Evolutionary conservation across 495 filamentous ascomycete genomes (phyloP).

Genomic region (Hamigera avellanea): DNA sequence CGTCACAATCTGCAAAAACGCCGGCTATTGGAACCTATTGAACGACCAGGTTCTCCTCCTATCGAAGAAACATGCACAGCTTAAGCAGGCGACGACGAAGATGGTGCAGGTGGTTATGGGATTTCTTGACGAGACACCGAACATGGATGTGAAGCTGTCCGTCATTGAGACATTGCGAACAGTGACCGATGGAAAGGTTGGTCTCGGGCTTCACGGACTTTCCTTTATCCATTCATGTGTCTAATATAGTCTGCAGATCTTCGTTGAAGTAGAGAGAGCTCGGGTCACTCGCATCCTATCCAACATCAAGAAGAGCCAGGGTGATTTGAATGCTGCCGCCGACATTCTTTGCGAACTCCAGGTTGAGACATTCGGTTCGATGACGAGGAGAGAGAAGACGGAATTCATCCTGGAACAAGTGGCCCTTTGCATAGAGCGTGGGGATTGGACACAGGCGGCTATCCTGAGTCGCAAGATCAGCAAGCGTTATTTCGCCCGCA

Average conservation of each 20-base stretch:
- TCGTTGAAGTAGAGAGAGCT: conserved; percentile 95
- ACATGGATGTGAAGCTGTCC: conserved; percentile 73
- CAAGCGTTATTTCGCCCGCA: conserved; percentile 77
- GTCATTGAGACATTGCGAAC: conserved; percentile 92
- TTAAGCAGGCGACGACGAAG: conserved; percentile 96
- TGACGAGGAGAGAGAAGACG: conserved; percentile 93
- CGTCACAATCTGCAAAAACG: conserved; percentile 87
- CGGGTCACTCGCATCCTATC: conserved; percentile 90
- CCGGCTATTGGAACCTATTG: conserved; percentile 81
- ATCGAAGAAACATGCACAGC: conserved; percentile 98
- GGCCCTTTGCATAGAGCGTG: conserved; percentile 84
- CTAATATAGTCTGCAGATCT: conserved; percentile 49
- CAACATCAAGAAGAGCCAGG: conserved; percentile 91
- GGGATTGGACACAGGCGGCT: conserved; percentile 89
- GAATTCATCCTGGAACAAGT: conserved; percentile 98
- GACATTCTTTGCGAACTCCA: conserved; percentile 95
- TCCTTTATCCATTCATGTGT: not conserved
- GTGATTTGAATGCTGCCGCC: conserved; percentile 77
- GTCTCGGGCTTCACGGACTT: conserved; percentile 2
- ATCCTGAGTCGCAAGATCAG: conserved; percentile 96
- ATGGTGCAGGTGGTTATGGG: conserved; percentile 96
- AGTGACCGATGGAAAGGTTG: conserved; percentile 92
- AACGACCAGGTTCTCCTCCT: conserved; percentile 93
- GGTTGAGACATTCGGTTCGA: conserved; percentile 97
- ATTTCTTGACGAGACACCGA: conserved; percentile 75